Percentiles rank a stretch among this genome's conserved stretches.
phyloP scores from a whole-genome alignment of 495 filamentous ascomycete genomes.

The Cercophora sp. region DNA sequence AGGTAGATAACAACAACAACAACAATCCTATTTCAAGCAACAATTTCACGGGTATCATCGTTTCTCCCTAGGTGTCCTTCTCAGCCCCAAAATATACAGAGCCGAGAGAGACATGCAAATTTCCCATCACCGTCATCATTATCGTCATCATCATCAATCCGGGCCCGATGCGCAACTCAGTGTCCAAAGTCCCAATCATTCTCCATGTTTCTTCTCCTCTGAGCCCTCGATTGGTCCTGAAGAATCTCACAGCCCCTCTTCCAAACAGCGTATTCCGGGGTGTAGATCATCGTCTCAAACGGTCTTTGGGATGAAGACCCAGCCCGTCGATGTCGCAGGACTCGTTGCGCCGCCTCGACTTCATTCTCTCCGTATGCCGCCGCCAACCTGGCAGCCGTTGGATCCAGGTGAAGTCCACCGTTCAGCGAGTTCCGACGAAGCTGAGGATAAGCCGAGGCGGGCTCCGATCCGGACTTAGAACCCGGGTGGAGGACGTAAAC shows the following conservation, averaged over 20 bases:
- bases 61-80: too few relatives aligned
- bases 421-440: not conserved
- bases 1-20: too few relatives aligned
- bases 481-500: not conserved
- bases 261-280: slow-evolving; percentile 8
- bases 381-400: not conserved
- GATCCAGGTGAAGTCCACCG: not conserved
- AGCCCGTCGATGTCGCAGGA: not conserved
- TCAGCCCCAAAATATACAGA: too few relatives aligned
- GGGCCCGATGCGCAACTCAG: too few relatives aligned
- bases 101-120: too few relatives aligned
- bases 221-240: slow-evolving; percentile 1
- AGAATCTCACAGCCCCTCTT: not conserved
- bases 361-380: not conserved
- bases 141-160: not conserved
- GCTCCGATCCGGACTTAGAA: not conserved
- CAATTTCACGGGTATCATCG: too few relatives aligned
- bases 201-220: slow-evolving; percentile 10
- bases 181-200: not conserved
- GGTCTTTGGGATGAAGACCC: not conserved
- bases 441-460: not conserved
- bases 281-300: not conserved
- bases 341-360: not conserved
- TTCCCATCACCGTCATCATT: too few relatives aligned
- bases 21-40: too few relatives aligned